Evolutionary conservation across 2,329 filamentous ascomycete genomes (phyloP), one percentile per base, ranked within the genome.

Genomic region (Delphinella strobiligena): DNA sequence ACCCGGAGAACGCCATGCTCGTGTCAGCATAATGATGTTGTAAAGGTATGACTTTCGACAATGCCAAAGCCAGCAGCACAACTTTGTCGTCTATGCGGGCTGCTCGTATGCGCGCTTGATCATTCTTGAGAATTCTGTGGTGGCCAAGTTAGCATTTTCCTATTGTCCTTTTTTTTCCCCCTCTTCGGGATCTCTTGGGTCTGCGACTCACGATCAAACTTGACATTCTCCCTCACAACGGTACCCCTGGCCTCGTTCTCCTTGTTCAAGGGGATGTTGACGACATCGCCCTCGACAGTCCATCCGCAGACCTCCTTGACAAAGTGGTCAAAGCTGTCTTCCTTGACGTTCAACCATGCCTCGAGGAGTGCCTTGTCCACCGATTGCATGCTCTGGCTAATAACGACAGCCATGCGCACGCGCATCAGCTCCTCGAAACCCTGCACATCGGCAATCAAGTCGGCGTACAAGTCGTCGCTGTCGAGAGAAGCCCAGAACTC

Each of bases 221-320:
- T 86, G 56, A 98, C 91, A 49, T 91, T 88, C 71, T 98, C 91
- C 54, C 88, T 77, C 55, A 95, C 93, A 61, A 95, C 83, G 31
- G 87, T 82, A 63, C 91, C 91, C 71, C 93, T 86, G 33, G 87
- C 91, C 75, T 96, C 89, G 61, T 95, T 95, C 66, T 98, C 91
- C 58, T 91, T 84, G 69, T 98, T 98, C 55, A 80, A 70, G 41
- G 91, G 91, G 41, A 98, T 75, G 61, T 76, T 75, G 47, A 95
- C 79, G 45, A 55, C 64, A 30, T 60, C 58, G 19, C 70, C 76
- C 45, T 85, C 81, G 31, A 95, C 72, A 53, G 74, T 75, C 87
- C 89, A 98, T 49, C 82, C 85, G 56, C 82, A 91, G 11, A 69
- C 63, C 36, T 62, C 66, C 40, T 60, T 60, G 12, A 70, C 63